Evolutionary conservation across 1,284 basidiomycete genomes (phyloP).

Genomic region (Cystobasidium slooffiae): DNA sequence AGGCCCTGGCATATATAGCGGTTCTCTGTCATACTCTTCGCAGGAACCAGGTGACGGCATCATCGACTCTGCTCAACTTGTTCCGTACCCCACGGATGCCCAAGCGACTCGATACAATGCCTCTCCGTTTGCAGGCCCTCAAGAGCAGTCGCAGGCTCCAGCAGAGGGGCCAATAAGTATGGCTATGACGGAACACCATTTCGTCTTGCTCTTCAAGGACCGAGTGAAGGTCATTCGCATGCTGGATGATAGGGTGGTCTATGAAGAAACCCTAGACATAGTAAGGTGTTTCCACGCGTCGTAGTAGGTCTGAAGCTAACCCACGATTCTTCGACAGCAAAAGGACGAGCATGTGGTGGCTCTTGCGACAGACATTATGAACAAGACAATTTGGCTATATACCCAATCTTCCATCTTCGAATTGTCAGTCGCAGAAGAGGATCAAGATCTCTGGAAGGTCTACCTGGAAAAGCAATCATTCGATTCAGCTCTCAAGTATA

Average conservation of each 20-base stretch:
- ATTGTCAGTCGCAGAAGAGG: conserved; percentile 82
- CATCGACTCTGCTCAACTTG: conserved; percentile 68
- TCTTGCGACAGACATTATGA: conserved; percentile 78
- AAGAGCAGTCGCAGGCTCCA: conserved; percentile 20
- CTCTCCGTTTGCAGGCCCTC: conserved; percentile 62
- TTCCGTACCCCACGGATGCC: conserved; percentile 53
- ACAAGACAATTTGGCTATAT: conserved; percentile 92
- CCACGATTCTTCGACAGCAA: conserved; percentile 25
- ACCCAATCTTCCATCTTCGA: conserved; percentile 90
- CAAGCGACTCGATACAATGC: conserved; percentile 59
- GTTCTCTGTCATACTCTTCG: conserved; percentile 60
- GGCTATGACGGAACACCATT: conserved; percentile 88
- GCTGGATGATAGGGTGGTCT: conserved; percentile 79
- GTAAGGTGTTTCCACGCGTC: conserved; percentile 60
- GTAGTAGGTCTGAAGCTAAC: neutral
- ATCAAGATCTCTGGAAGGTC: conserved; percentile 91
- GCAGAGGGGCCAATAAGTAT: conserved; percentile 70
- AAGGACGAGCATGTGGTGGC: conserved; percentile 71
- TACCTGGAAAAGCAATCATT: conserved; percentile 79
- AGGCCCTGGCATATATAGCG: conserved; percentile 80
- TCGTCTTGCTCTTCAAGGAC: conserved; percentile 82
- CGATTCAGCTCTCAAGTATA: conserved; percentile 75
- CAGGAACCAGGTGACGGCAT: conserved; percentile 66
- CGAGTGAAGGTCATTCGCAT: conserved; percentile 76
- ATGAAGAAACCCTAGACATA: conserved; percentile 79